A percentile compares a stretch with the other conserved stretches of the same genome.
phyloP scores from a whole-genome alignment of 31 red algal species.

The Asparagopsis taxiformis region DNA sequence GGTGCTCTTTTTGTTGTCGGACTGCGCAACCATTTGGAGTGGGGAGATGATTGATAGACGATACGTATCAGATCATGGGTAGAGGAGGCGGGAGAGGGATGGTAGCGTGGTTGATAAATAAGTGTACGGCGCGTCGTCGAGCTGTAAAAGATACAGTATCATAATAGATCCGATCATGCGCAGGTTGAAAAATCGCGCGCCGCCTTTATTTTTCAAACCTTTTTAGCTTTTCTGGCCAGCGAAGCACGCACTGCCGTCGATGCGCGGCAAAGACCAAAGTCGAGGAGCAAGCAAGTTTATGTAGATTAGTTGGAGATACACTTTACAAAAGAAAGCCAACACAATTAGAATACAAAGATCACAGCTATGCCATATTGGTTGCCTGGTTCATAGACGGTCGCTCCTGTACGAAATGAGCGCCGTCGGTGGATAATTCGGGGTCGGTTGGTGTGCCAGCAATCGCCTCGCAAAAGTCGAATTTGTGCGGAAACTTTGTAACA shows the following conservation, averaged over 20 bases:
- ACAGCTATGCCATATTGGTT: conserved; percentile 42
- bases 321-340: not conserved
- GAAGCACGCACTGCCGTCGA: no score
- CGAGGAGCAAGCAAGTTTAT: no score
- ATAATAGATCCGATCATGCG: no score
- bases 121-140: no score
- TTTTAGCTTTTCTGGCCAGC: no score
- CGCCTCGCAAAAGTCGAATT: conserved; percentile 73
- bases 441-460: conserved; percentile 31
- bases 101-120: not conserved
- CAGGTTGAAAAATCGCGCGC: no score
- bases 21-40: not conserved
- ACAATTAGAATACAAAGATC: not conserved
- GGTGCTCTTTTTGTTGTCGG: not conserved
- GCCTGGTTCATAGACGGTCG: conserved; percentile 1
- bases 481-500: conserved; percentile 90
- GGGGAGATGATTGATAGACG: not conserved
- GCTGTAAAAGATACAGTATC: no score
- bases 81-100: no score
- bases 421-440: conserved; percentile 56
- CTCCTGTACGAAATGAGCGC: conserved; percentile 44
- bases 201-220: no score
- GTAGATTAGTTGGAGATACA: no score
- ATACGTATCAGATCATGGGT: no score
- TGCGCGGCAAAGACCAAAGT: no score